phyloP scores from a whole-genome alignment of 805 yeast genomes.

The Wickerhamiella australiensis region DNA sequence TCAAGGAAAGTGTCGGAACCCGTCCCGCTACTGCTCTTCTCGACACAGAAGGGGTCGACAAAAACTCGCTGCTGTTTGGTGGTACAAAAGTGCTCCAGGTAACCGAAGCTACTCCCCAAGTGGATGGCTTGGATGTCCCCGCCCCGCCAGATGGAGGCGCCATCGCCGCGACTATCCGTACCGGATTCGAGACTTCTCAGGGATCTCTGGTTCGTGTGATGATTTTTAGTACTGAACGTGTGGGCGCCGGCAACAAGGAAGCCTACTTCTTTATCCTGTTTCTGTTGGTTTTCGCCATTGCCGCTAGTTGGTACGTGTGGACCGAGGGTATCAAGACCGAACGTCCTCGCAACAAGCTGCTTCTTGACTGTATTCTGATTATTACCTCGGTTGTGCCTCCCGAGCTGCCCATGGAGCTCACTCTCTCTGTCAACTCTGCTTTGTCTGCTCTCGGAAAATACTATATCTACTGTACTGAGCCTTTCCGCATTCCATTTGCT shows the following conservation, averaged over 20 bases:
- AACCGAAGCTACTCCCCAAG: slow-evolving; percentile 10
- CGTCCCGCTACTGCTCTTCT: slow-evolving; percentile 62
- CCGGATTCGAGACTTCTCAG: slow-evolving; percentile 98
- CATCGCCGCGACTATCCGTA: slow-evolving; percentile 74
- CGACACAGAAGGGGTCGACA: slow-evolving; percentile 73
- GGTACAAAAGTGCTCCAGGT: slow-evolving; percentile 88
- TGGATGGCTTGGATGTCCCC: slow-evolving; percentile 30
- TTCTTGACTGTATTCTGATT: slow-evolving; percentile 89
- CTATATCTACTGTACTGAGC: slow-evolving; percentile 93
- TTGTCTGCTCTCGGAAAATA: slow-evolving; percentile 75
- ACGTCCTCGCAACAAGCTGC: slow-evolving; percentile 83
- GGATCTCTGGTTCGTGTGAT: slow-evolving; percentile 94
- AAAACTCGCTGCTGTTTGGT: slow-evolving; percentile 80
- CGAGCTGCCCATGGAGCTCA: slow-evolving; percentile 96
- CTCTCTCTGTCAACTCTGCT: slow-evolving; percentile 94
- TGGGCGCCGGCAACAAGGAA: slow-evolving; percentile 90
- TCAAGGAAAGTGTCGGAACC: slow-evolving; percentile 78
- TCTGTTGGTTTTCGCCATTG: slow-evolving; percentile 78
- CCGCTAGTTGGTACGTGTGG: slow-evolving; percentile 98
- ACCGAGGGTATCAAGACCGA: slow-evolving; percentile 94
- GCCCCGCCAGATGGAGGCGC: slow-evolving; percentile 88
- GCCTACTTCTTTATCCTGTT: slow-evolving; percentile 86
- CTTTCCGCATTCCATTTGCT: slow-evolving; percentile 94
- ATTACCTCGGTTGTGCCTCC: slow-evolving; percentile 98
- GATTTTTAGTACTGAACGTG: slow-evolving; percentile 94